Conservation (phyloP, 2,329 filamentous ascomycete genomes). For the Harringtonia lauricola region DNA sequence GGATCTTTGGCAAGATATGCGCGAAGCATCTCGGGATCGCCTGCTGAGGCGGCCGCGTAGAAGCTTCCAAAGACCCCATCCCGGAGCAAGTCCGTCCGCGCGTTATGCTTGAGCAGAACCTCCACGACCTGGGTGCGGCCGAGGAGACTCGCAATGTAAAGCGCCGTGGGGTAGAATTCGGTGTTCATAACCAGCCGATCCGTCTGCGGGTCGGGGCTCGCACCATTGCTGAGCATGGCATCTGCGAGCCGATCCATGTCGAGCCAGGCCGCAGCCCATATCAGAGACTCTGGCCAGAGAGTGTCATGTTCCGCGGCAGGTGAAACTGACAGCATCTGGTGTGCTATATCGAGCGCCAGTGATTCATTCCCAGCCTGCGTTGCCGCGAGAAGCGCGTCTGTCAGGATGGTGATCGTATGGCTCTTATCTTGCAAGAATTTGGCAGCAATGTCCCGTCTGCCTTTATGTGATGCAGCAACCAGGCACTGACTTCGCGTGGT, state of each 20-base stretch:
- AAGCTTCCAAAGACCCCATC: not conserved
- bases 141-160: not conserved
- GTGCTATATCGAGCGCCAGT: not conserved
- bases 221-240: not conserved
- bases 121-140: not conserved
- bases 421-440: not conserved
- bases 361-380: not conserved
- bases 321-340: not conserved
- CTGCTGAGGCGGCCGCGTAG: not conserved
- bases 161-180: not conserved
- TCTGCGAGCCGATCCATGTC: not conserved
- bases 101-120: not conserved
- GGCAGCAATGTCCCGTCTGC: not conserved
- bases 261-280: not conserved
- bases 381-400: not conserved
- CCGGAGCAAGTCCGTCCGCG: not conserved
- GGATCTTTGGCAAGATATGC: not conserved
- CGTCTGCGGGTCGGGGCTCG: not conserved
- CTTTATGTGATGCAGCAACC: not conserved
- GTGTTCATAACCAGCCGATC: not conserved
- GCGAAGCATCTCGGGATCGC: not conserved
- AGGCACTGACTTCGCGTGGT: not conserved
- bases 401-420: not conserved
- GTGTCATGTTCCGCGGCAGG: not conserved
- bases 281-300: not conserved